These are phyloP conservation scores for Lipomyces orientalis DNA, from an alignment of 805 yeast species.

Conservation along the genomic window DNA sequence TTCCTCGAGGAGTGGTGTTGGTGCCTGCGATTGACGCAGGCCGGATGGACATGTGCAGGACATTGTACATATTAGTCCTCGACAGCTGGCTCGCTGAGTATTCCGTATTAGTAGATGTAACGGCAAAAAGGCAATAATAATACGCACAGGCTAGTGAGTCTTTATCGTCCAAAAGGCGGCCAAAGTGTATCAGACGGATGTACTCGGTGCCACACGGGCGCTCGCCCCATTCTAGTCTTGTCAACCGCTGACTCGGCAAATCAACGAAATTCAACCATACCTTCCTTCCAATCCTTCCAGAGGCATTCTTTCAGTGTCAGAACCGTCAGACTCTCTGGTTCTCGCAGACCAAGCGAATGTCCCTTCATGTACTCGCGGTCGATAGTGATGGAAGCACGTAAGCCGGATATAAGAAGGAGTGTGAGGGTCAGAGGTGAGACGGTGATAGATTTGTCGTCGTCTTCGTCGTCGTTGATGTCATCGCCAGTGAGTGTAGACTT, in stretches of 20 bases:
- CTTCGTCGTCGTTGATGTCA: conserved; percentile 4
- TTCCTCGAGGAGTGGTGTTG: not conserved
- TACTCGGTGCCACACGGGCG: conserved; percentile 21
- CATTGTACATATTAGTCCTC: conserved; percentile 27
- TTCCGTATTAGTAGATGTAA: not conserved
- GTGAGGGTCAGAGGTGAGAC: conserved; percentile 25
- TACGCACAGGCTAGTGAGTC: conserved; percentile 21
- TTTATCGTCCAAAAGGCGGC: conserved; percentile 27
- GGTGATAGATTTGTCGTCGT: conserved; percentile 14
- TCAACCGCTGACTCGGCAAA: not conserved
- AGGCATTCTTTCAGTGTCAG: conserved; percentile 23
- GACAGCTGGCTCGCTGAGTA: conserved; percentile 22
- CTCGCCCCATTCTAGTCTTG: conserved; percentile 31
- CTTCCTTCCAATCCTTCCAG: conserved; percentile 31
- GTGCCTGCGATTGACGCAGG: conserved; percentile 28
- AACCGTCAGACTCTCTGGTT: conserved; percentile 32
- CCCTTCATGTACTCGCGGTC: conserved; percentile 23
- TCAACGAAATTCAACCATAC: conserved; percentile 6
- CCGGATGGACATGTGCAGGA: conserved; percentile 34
- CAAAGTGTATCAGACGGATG: conserved; percentile 34
- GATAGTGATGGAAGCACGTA: conserved; percentile 21
- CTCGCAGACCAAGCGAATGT: conserved; percentile 20
- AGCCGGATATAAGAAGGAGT: conserved; percentile 30
- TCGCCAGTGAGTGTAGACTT: not conserved
- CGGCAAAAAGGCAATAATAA: not conserved